A percentile compares a stretch with the other conserved stretches of the same genome.
phyloP scores from a whole-genome alignment of 2,329 filamentous ascomycete species.

The Trichoderma gracile region DNA sequence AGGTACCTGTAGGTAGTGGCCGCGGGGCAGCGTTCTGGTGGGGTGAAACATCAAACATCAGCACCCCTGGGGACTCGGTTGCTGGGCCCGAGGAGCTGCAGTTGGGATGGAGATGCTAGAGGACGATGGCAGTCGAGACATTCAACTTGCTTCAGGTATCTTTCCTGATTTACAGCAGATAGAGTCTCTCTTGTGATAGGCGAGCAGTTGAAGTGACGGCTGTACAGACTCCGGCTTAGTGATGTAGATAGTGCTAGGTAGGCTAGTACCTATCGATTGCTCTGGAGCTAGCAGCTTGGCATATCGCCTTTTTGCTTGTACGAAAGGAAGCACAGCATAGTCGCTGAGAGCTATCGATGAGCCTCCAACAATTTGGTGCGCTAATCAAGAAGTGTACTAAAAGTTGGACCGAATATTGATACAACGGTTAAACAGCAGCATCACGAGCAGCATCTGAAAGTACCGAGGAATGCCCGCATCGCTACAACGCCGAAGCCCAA shows the following conservation, averaged over 20 bases:
- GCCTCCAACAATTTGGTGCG: not conserved
- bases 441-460: not conserved
- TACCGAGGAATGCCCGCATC: constrained; percentile 5
- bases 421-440: not conserved
- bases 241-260: too few species aligned
- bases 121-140: not conserved
- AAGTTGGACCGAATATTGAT: not conserved
- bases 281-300: too few species aligned
- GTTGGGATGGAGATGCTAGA: not conserved
- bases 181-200: too few species aligned
- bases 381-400: not conserved
- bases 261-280: too few species aligned
- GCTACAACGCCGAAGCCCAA: not conserved
- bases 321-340: too few species aligned
- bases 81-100: too few species aligned
- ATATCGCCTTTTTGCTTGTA: too few species aligned
- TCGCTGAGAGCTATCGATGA: too few species aligned
- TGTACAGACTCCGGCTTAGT: too few species aligned
- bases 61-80: not conserved
- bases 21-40: constrained; percentile 15
- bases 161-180: too few species aligned
- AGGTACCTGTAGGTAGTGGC: not conserved
- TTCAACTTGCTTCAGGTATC: too few species aligned
- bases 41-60: not conserved
- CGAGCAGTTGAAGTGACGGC: too few species aligned